Evolutionary conservation across 768 basidiomycete genomes (phyloP), one percentile per base, ranked within the genome.

Genomic region (Mycena albidolilacea): DNA sequence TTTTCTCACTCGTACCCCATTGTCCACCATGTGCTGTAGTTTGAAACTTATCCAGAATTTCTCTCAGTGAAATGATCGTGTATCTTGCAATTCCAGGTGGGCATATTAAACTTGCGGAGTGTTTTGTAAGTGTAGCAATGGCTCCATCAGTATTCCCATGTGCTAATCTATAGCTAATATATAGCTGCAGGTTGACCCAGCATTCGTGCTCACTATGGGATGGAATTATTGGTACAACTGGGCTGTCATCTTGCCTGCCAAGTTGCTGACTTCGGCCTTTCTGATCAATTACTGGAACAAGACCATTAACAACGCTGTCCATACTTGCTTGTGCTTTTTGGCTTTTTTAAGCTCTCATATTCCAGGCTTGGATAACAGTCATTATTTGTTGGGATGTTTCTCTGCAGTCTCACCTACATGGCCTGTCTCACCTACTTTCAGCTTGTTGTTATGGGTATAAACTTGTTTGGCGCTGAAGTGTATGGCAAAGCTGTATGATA

Each of bases 11-110:
- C 14, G 44, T 7, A 6, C 41, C 41, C 7, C 41, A 19, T 50
- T 14, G 17, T 50, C 48, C 19, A 8, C 15, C 19, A 54, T 37
- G 37, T 39, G 54, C n/a, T n/a, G n/a, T 48, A 8, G 48, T 30
- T 46, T 72, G 54, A 75, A 67, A 15, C 52, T 50, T 23, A 62
- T 37, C 57, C 37, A 75, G 92, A 91, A 81, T 93, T 70, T 91
- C 91, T 3, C 84, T 94, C 46, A 87, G 89, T 12, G 82, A 82
- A 73, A 81, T 81, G 73, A 50, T 78, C 52, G 69, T 69, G 0
- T 95, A 86, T 80, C 86, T 96, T 8, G 95, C 95, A 0, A 86
- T 96, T 61, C 87, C 93, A 37, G 95, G 95, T 68, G 94, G 89
- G 3, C 94, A 95, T 76, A 95, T 95, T 81, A 93, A 87, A 71